Evolutionary conservation across 2,329 filamentous ascomycete genomes (phyloP).

Genomic region (Rugonectria rugulosa): DNA sequence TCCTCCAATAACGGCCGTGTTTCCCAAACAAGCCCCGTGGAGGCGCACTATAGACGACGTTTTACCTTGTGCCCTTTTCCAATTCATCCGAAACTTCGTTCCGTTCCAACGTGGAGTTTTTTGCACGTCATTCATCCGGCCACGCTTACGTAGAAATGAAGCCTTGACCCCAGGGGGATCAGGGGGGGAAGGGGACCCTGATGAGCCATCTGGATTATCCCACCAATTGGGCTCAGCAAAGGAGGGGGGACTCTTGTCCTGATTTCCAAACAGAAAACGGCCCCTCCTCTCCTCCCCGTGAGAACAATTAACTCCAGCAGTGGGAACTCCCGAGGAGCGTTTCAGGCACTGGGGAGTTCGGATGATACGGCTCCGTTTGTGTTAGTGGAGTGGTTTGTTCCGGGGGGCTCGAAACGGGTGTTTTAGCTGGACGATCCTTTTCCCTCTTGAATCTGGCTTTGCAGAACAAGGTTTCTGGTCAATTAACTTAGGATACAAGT

Average conservation of each 20-base stretch:
- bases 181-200: background rate
- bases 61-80: background rate
- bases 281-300: too few relatives aligned
- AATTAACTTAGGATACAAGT: too few relatives aligned
- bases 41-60: too few relatives aligned
- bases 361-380: slow-evolving; percentile 11
- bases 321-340: too few relatives aligned
- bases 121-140: background rate
- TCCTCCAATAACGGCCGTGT: slow-evolving; percentile 18
- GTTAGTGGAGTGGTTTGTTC: background rate
- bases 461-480: too few relatives aligned
- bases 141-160: too few relatives aligned
- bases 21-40: too few relatives aligned
- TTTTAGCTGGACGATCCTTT: background rate
- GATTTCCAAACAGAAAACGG: background rate
- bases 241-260: background rate
- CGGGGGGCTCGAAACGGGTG: background rate
- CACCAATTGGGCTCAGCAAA: slow-evolving; percentile 7
- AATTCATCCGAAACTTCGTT: background rate
- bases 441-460: background rate
- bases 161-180: too few relatives aligned
- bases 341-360: slow-evolving; percentile 9
- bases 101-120: background rate
- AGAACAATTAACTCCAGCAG: too few relatives aligned
- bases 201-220: slow-evolving; percentile 13